Evolutionary conservation across 164 flowering plant species (phyloP).

Genomic region (Chloranthus sessilifolius): DNA sequence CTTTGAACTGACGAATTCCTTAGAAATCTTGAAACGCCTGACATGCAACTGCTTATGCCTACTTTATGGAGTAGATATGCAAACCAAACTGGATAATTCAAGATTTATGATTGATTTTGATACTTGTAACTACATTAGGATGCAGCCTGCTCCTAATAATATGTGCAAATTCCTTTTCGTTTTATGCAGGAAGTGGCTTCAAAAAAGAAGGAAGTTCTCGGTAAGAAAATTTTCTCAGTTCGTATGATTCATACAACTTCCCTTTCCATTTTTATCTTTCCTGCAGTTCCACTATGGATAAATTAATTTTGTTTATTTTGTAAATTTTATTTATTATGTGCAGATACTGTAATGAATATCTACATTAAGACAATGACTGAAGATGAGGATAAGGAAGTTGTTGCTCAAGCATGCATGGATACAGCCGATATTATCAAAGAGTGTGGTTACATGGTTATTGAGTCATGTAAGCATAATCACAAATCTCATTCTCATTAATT

Average conservation of each 20-base stretch:
- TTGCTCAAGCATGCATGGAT: slow-evolving; percentile 85
- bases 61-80: too few relatives aligned
- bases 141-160: too few relatives aligned
- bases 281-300: neutral
- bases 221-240: slow-evolving; percentile 31
- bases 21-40: too few relatives aligned
- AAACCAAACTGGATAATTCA: too few relatives aligned
- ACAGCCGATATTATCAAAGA: slow-evolving; percentile 74
- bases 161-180: slow-evolving; percentile 8
- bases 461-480: slow-evolving; percentile 64
- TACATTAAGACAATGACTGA: slow-evolving; percentile 78
- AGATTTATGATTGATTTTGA: too few relatives aligned
- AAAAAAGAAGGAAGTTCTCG: slow-evolving; percentile 65
- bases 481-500: too few relatives aligned
- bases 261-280: neutral
- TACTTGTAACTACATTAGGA: too few relatives aligned
- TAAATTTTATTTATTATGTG: slow-evolving; percentile 8
- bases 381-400: slow-evolving; percentile 99
- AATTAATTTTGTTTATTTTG: slow-evolving; percentile 8
- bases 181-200: slow-evolving; percentile 60
- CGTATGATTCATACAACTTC: neutral
- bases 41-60: too few relatives aligned
- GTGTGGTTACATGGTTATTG: slow-evolving; percentile 62
- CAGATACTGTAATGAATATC: slow-evolving; percentile 74
- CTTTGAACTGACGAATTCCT: too few relatives aligned